phyloP scores from a whole-genome alignment of 495 filamentous ascomycete species.

The Delitschia confertaspora region DNA sequence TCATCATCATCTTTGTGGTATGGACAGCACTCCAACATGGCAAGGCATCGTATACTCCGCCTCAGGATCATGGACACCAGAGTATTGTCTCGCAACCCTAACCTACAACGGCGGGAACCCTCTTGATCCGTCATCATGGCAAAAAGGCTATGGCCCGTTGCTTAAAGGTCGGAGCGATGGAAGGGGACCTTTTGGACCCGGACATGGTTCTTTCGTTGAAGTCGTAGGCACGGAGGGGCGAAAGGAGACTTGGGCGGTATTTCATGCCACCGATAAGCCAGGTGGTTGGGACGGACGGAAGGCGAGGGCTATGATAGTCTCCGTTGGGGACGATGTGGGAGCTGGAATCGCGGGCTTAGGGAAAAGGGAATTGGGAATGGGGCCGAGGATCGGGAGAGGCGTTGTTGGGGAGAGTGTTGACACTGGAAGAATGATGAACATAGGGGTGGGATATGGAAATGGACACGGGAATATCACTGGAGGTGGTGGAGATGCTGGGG shows the following conservation, averaged over 20 bases:
- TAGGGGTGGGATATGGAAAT: too few species aligned
- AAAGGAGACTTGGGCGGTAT: conserved; percentile 27
- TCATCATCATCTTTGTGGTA: conserved; percentile 27
- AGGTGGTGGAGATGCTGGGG: too few species aligned
- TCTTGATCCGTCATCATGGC: conserved; percentile 24
- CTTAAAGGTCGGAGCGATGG: conserved; percentile 18
- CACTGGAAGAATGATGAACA: conserved; percentile 10
- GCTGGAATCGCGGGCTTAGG: too few species aligned
- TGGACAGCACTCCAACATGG: conserved; percentile 21
- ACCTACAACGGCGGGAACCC: conserved; percentile 29
- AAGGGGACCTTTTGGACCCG: conserved; percentile 30
- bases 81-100: conserved; percentile 32
- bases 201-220: conserved; percentile 31
- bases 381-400: conserved; percentile 19
- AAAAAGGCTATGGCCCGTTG: conserved; percentile 27
- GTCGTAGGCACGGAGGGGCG: conserved; percentile 13
- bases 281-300: conserved; percentile 31
- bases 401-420: conserved; percentile 10
- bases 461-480: too few species aligned
- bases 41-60: conserved; percentile 30
- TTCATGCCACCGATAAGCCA: conserved; percentile 32
- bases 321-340: conserved; percentile 15
- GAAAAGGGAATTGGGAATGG: too few species aligned
- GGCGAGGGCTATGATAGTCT: conserved; percentile 30
- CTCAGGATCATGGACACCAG: conserved; percentile 31